Base-by-base conservation (phyloP, 495 filamentous ascomycete genomes). In the Penicillium turbatum region DNA sequence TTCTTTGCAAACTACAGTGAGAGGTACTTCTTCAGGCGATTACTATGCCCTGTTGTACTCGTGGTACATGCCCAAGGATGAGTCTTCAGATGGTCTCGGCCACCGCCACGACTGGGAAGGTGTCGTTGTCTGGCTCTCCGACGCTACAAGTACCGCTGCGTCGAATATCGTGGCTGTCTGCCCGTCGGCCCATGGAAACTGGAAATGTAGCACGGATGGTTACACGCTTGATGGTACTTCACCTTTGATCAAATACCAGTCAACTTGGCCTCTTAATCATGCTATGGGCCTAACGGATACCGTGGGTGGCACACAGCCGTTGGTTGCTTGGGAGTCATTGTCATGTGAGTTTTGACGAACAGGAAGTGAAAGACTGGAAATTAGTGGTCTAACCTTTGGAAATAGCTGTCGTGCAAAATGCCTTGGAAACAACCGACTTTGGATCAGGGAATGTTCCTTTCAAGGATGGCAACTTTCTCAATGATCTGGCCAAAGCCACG, bases 321-420 rank as follows among this genome's bases (percentile, higher is more conserved):
- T 82, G 48, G 70, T 81, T 54, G 79, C 79, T 3, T 81, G 78
- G 76, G 79, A 81, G 54, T 74, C 68, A n/a, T 46, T 82, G 59
- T 64, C 73, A 5, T 38, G 48, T 51, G 42, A 41, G 48, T 42
- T 41, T 1, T 6, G n/a, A n/a, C n/a, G n/a, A n/a, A n/a, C n/a
- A n/a, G n/a, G n/a, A n/a, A n/a, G n/a, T n/a, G n/a, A n/a, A n/a
- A n/a, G n/a, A n/a, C n/a, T n/a, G n/a, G n/a, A n/a, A n/a, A n/a
- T n/a, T n/a, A n/a, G n/a, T n/a, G n/a, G n/a, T 15, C 8, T 5
- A 4, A 5, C 6, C 7, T 15, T 1, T 16, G 21, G 5, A 2
- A 11, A 26, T 15, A 51, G 48, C 57, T 4, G 56, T 43, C 10
- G 63, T 59, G 2, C 63, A 59, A 36, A 29, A 44, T 50, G 60